Percentiles rank a stretch among this genome's conserved stretches.
phyloP scores from a whole-genome alignment of 2,329 filamentous ascomycete genomes.

The Didymosphaeria variabile region DNA sequence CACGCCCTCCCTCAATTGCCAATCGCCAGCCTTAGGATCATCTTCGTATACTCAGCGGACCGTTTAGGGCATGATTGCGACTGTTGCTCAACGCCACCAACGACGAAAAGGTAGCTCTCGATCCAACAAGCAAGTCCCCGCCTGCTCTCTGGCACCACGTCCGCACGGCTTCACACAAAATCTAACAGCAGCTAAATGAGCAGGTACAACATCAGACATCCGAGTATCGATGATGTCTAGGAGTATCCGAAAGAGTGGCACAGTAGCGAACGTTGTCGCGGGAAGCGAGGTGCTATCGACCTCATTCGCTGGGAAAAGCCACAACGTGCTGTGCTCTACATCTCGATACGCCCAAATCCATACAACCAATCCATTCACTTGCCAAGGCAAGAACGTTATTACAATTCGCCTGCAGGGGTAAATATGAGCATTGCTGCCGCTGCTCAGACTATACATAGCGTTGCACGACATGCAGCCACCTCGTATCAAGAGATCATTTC shows the following conservation, averaged over 20 bases:
- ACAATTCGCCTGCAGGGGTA: conserved; percentile 1
- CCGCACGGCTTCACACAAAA: not conserved
- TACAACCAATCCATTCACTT: not conserved
- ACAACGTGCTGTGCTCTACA: not conserved
- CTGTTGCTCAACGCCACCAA: not conserved
- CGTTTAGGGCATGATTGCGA: conserved; percentile 8
- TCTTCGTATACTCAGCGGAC: not conserved
- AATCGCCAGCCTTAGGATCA: not conserved
- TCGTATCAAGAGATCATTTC: conserved; percentile 11
- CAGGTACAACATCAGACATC: not conserved
- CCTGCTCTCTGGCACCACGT: not conserved
- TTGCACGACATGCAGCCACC: conserved; percentile 1
- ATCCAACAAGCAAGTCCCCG: too few relatives aligned
- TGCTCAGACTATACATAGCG: not conserved
- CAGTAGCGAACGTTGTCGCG: conserved; percentile 3
- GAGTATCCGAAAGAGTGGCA: not conserved
- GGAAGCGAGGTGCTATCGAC: not conserved
- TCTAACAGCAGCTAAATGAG: not conserved
- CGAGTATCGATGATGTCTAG: not conserved
- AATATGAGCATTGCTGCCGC: not conserved
- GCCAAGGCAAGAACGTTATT: not conserved
- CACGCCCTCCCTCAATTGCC: not conserved
- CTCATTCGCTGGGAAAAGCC: conserved; percentile 2
- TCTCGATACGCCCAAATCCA: not conserved
- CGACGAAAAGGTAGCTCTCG: not conserved